phyloP scores from a whole-genome alignment of 139 green algal genomes.

The Coelastrella sp. region DNA sequence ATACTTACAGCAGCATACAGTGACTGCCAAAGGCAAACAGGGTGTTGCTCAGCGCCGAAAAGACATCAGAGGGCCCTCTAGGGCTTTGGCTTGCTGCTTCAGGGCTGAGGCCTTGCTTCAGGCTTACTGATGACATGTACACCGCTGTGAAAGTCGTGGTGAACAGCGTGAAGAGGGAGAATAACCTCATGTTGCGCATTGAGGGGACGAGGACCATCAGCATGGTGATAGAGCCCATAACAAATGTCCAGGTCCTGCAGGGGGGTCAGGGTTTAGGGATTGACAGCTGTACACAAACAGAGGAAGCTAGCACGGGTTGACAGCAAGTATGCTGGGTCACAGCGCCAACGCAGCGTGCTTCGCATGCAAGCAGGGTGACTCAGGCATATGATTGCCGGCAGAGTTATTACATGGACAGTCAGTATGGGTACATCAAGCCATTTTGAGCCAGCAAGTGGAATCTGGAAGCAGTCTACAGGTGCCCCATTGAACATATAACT shows the following conservation, averaged over 20 bases:
- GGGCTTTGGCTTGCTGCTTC: neutral
- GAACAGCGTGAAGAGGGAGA: slow-evolving; percentile 31
- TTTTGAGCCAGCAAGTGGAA: too few species aligned
- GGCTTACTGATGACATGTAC: slow-evolving; percentile 21
- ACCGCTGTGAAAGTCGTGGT: slow-evolving; percentile 26
- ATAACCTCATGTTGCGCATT: slow-evolving; percentile 43
- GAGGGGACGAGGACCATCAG: slow-evolving; percentile 41
- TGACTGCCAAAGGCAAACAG: slow-evolving; percentile 37
- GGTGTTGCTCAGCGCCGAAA: slow-evolving; percentile 7
- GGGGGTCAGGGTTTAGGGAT: too few species aligned
- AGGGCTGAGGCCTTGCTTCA: neutral
- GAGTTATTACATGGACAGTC: too few species aligned
- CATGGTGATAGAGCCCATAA: neutral
- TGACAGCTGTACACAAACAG: too few species aligned
- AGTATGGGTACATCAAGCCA: too few species aligned
- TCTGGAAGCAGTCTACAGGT: too few species aligned
- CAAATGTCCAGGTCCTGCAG: slow-evolving; percentile 18
- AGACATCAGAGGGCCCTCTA: neutral
- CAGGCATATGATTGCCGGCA: too few species aligned
- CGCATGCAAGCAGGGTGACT: too few species aligned
- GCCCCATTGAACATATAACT: too few species aligned
- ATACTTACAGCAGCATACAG: slow-evolving; percentile 43
- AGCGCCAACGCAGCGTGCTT: too few species aligned
- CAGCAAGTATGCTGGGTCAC: too few species aligned
- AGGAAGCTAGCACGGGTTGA: too few species aligned